phyloP scores from a whole-genome alignment of 2,329 filamentous ascomycete species.

The Diaporthe sp. region DNA sequence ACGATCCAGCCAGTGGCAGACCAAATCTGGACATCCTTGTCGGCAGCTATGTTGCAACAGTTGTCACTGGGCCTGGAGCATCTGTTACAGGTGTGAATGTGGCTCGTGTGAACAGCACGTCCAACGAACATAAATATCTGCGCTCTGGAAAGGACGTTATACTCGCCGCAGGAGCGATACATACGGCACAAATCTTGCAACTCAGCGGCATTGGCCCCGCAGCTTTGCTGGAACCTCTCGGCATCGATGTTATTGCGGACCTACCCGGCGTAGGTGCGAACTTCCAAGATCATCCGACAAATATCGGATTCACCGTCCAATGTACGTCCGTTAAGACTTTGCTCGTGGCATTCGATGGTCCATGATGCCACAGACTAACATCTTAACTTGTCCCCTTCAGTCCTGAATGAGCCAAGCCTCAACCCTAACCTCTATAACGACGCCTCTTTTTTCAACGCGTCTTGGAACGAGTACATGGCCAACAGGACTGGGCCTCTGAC shows the following conservation, averaged over 20 bases:
- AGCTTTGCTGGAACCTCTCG: constrained; percentile 56
- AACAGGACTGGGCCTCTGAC: constrained; percentile 46
- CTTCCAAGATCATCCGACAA: constrained; percentile 61
- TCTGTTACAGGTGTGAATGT: constrained; percentile 10
- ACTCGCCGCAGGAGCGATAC: constrained; percentile 57
- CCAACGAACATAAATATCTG: neutral
- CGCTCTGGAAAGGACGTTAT: constrained; percentile 55
- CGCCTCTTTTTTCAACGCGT: constrained; percentile 36
- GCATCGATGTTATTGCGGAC: constrained; percentile 57
- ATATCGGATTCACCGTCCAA: constrained; percentile 45
- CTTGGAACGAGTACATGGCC: constrained; percentile 42
- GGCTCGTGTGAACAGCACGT: constrained; percentile 11
- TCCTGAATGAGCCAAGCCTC: constrained; percentile 12
- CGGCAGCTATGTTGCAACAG: constrained; percentile 4
- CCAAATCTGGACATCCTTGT: constrained; percentile 15
- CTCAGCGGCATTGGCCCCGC: constrained; percentile 55
- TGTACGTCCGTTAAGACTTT: constrained; percentile 41
- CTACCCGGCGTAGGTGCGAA: constrained; percentile 63
- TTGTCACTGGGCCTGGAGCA: neutral
- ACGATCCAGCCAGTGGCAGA: constrained; percentile 11
- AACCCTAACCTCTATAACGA: constrained; percentile 3
- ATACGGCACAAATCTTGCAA: constrained; percentile 55
- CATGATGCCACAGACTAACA: neutral
- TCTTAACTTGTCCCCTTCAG: neutral
- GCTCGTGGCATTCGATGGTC: neutral